A percentile compares a stretch with the other conserved stretches of the same genome.
Evolutionary conservation across 352 stramenopile genomes (phyloP).

Genomic region (Phytophthora palmivora): DNA sequence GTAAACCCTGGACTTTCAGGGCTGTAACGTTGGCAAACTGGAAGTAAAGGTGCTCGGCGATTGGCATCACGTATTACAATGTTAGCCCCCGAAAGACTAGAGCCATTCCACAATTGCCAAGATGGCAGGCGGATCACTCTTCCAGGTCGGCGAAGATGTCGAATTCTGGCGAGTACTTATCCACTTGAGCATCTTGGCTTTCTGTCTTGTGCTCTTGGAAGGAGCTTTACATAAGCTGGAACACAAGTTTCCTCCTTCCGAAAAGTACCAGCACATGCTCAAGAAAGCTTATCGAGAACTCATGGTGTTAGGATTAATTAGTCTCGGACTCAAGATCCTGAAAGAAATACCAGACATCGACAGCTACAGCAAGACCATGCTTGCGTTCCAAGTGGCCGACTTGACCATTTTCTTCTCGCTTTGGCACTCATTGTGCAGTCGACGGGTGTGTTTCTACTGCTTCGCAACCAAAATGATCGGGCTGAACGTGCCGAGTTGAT

Average conservation of each 20-base stretch:
- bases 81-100: constrained; percentile 3
- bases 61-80: constrained; percentile 9
- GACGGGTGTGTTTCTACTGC: constrained; percentile 44
- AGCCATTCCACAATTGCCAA: constrained; percentile 19
- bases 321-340: constrained; percentile 57
- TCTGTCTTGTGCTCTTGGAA: constrained; percentile 60
- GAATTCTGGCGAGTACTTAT: constrained; percentile 58
- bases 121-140: constrained; percentile 53
- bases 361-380: constrained; percentile 41
- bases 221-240: constrained; percentile 49
- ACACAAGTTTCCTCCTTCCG: constrained; percentile 51
- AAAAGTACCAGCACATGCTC: constrained; percentile 75
- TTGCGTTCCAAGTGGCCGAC: constrained; percentile 65
- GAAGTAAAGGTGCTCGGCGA: constrained; percentile 30
- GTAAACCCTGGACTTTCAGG: constrained; percentile 6
- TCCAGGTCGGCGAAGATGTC: constrained; percentile 64
- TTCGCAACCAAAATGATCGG: constrained; percentile 48
- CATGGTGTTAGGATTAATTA: constrained; percentile 67
- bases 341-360: constrained; percentile 50
- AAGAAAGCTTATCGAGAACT: constrained; percentile 69
- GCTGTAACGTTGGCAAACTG: constrained; percentile 18
- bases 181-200: constrained; percentile 55
- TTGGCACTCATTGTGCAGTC: constrained; percentile 62
- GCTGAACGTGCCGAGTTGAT: constrained; percentile 55
- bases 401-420: constrained; percentile 58